Conservation (phyloP, 225 moss, liverwort and hornwort genomes). For the Climacium dendroides region DNA sequence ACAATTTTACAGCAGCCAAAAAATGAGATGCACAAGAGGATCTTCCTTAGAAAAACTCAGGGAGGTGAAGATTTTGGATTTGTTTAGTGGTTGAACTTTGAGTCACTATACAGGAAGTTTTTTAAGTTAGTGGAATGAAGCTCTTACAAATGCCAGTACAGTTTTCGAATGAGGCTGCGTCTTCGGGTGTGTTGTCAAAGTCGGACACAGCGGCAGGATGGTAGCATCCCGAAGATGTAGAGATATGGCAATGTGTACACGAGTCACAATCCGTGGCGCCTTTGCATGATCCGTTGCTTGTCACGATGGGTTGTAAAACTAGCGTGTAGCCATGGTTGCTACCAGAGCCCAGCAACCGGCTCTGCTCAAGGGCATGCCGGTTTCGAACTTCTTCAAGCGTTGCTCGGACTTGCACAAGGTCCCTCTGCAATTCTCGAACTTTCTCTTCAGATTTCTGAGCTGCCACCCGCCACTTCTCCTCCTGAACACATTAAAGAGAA, state of each 20-base stretch:
- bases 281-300: background rate
- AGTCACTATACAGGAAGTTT: background rate
- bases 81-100: background rate
- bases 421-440: slow-evolving; percentile 19
- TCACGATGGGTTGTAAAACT: slow-evolving; percentile 36
- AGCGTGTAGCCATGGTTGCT: slow-evolving; percentile 30
- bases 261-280: slow-evolving; percentile 1
- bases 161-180: background rate
- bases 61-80: background rate
- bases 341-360: slow-evolving; percentile 34
- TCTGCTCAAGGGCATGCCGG: slow-evolving; percentile 43
- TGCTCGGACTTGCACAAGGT: slow-evolving; percentile 17
- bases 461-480: slow-evolving; percentile 27
- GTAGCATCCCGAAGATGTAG: background rate
- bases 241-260: slow-evolving; percentile 4
- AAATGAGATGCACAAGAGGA: background rate
- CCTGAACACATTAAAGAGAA: background rate
- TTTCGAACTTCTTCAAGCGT: slow-evolving; percentile 34
- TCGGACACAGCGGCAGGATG: background rate
- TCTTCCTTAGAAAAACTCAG: background rate
- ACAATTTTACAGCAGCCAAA: background rate
- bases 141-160: background rate
- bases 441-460: slow-evolving; percentile 19
- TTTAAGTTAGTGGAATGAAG: background rate
- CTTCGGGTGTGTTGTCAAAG: background rate